Evolutionary conservation across 139 green algal species (phyloP).

Genomic region (Chlamydomonas sp.): DNA sequence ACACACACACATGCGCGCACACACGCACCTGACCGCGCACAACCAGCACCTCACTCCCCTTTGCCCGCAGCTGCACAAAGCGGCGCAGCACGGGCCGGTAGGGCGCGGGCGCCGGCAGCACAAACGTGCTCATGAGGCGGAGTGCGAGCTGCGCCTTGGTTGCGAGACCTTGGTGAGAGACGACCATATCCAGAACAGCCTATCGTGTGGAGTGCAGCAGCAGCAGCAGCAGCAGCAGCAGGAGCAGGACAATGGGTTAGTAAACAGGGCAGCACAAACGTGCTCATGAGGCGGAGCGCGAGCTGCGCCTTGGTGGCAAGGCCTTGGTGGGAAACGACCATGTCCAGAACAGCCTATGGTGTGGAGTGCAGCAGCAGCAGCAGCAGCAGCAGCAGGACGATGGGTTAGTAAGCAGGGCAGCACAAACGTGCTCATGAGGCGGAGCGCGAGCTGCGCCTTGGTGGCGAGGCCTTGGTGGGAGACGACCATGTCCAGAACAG

Average conservation of each 20-base stretch:
- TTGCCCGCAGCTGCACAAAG: constrained; percentile 55
- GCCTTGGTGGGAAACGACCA: not conserved
- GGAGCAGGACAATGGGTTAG: not conserved
- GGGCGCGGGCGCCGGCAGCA: constrained; percentile 59
- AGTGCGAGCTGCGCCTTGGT: constrained; percentile 68
- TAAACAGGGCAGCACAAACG: constrained; percentile 43
- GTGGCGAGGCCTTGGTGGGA: not conserved
- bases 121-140: constrained; percentile 68
- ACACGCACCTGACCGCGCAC: too few species aligned
- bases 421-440: constrained; percentile 74
- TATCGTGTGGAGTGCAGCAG: constrained; percentile 47
- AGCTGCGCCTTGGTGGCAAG: not conserved
- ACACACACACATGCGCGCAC: too few species aligned
- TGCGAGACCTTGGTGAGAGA: constrained; percentile 51
- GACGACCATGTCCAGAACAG: constrained; percentile 53
- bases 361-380: constrained; percentile 44
- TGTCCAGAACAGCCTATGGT: constrained; percentile 61
- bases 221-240: constrained; percentile 16
- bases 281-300: constrained; percentile 53
- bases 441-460: not conserved
- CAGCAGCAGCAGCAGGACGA: not conserved
- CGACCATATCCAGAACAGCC: constrained; percentile 76
- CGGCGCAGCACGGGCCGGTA: constrained; percentile 71
- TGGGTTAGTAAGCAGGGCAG: not conserved
- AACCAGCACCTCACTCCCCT: constrained; percentile 16